phyloP scores from a whole-genome alignment of 139 green algal species.

The Closterium sp. region DNA sequence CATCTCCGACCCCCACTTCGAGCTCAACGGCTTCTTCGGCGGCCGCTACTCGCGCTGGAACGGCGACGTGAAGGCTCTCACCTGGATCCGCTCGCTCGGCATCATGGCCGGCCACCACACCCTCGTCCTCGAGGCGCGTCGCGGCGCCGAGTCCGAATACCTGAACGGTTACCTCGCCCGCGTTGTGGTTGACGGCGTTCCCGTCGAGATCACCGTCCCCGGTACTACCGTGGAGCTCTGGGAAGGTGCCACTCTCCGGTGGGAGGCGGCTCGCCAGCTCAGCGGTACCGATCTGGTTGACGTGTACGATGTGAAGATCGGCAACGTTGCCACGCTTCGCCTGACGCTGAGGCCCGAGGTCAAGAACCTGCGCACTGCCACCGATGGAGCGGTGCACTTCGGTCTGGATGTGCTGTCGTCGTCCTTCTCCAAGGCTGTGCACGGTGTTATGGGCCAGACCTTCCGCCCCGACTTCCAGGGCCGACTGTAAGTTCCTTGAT shows the following conservation, averaged over 20 bases:
- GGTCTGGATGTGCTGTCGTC: background rate
- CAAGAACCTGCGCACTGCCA: background rate
- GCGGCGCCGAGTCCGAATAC: background rate
- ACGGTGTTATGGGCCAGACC: slow-evolving; percentile 16
- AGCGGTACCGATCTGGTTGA: background rate
- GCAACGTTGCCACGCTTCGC: background rate
- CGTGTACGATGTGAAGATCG: background rate
- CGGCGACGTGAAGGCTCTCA: background rate
- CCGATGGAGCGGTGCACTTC: slow-evolving; percentile 7
- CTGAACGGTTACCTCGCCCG: background rate
- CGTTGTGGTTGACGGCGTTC: slow-evolving; percentile 1
- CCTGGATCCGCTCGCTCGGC: background rate
- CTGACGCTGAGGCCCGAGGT: slow-evolving; percentile 7
- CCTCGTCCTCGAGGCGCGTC: slow-evolving; percentile 3
- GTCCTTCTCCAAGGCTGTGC: background rate
- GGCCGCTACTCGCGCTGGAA: background rate
- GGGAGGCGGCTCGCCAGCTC: background rate
- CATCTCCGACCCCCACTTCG: background rate
- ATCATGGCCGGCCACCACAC: slow-evolving; percentile 20
- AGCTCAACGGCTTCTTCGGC: background rate
- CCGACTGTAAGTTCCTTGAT: background rate
- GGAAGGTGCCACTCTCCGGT: background rate
- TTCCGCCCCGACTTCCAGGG: slow-evolving; percentile 16
- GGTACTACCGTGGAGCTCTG: background rate
- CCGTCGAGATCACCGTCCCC: background rate